Base-by-base conservation (phyloP, 2,329 filamentous ascomycete species). In the Aspergillus spinulosporus region DNA sequence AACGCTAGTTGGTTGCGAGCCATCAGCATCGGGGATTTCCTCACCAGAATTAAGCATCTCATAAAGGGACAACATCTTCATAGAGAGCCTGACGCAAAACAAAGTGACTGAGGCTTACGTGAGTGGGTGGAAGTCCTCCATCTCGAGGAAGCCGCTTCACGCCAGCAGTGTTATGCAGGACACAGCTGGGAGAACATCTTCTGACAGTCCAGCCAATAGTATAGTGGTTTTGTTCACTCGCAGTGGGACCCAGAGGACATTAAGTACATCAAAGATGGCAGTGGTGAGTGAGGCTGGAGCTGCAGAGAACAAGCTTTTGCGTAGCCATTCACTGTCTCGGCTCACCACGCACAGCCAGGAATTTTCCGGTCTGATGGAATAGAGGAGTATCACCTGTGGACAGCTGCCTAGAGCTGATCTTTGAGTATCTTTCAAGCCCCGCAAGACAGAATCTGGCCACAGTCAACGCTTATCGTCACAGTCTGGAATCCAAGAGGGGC, bases 1-100 rank as follows among this genome's bases (percentile, higher is more conserved):
- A 26, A 62, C 42, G 29, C 65, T 66, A 49, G 2, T 29, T 12
- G 36, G 21, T 15, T 34, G 14, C 11, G n/a, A 39, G 9, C 5
- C 12, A 28, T 55, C 9, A 55, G 52, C 14, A 47, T 15, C 21
- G 5, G 34, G 3, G 4, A 28, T 9, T n/a, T n/a, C 47, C 34
- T n/a, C 26, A 34, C n/a, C 9, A 4, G 34, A 37, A 37, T 37
- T 12, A 28, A 36, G 14, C 42, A 44, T 44, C 21, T 37, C 9
- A 12, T 8, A 21, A 42, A 21, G 39, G n/a, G 39, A 42, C 9
- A 40, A 12, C n/a, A 15, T 40, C 37, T 5, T 40, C 9, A 14
- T 11, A 34, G 32, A 12, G 37, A 3, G 37, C 9, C 12, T 21
- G n/a, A 36, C 5, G 44, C 29, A 34, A 12, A 12, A 11, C 9